Evolutionary conservation across 257 asterid genomes (phyloP).

Genomic region (Orobanche coerulescens): DNA sequence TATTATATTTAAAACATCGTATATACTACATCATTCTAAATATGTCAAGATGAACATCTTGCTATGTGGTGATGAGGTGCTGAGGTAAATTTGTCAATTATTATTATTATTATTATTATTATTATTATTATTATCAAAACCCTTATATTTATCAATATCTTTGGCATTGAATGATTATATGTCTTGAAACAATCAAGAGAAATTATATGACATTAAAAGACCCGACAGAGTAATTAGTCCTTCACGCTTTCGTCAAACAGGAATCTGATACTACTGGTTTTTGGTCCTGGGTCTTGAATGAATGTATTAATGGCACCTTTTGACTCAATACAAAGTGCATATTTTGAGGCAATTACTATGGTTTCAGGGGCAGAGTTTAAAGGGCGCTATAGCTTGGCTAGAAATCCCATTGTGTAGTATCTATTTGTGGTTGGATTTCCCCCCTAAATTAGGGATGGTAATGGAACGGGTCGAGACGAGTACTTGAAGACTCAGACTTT

Average conservation of each 20-base stretch:
- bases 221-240: not conserved
- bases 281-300: not conserved
- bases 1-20: no score
- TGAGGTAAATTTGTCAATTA: no score
- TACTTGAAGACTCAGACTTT: no score
- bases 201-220: constrained; percentile 2
- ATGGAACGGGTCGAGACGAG: no score
- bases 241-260: constrained; percentile 16
- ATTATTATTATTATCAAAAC: no score
- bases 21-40: no score
- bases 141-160: no score
- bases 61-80: no score
- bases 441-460: no score
- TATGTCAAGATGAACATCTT: no score
- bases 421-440: not conserved
- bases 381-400: constrained; percentile 13
- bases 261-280: not conserved
- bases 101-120: no score
- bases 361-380: constrained; percentile 21
- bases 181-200: constrained; percentile 10
- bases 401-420: not conserved
- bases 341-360: constrained; percentile 11
- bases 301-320: constrained; percentile 22
- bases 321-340: constrained; percentile 24
- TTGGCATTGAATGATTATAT: not conserved